Evolutionary conservation across 2,329 filamentous ascomycete genomes (phyloP), one percentile per base, ranked within the genome.

Genomic region (Aspergillus sp.): DNA sequence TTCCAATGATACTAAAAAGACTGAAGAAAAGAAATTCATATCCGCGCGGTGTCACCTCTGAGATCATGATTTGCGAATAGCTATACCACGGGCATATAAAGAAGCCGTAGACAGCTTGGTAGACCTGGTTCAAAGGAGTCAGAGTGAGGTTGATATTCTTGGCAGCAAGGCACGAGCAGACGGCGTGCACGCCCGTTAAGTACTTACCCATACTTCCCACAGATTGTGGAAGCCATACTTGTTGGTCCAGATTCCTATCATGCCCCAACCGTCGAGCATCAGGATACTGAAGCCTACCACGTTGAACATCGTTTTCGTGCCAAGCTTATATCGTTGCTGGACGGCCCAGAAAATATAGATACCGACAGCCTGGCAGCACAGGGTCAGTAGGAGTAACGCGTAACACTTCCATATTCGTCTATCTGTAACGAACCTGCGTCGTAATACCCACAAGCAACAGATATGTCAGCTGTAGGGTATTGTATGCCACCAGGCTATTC

Each of bases 11-110:
- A 64, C 84, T 87, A 75, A 90, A 90, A 1, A 91, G 74, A 52
- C 82, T 85, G 81, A 91, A 91, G 79, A 91, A 91, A 11, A 91
- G 77, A 67, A 89, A 90, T 66, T 90, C 89, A 68, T 89, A 86
- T 43, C 88, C 88, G 6, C 85, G 81, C 0, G 88, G 88, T 0
- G 87, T 89, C 2, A 91, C 87, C 67, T 89, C 88, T 3, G 84
- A 86, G 66, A 91, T 90, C 83, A 91, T 88, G 68, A 88, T 90
- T 71, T 90, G 88, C 0, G 83, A 86, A 74, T 91, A 91, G 51
- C 85, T 87, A 73, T 90, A 90, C 87, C 87, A 90, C 0, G 88
- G 87, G 64, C 87, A 89, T 7, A 90, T 85, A 50, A 89, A 83
- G 0, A 91, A 77, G 0, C 88, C 88, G 67, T 89, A 90, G 66